Conservation (phyloP, 768 basidiomycete genomes). For the Candolleomyces eurysporus region DNA sequence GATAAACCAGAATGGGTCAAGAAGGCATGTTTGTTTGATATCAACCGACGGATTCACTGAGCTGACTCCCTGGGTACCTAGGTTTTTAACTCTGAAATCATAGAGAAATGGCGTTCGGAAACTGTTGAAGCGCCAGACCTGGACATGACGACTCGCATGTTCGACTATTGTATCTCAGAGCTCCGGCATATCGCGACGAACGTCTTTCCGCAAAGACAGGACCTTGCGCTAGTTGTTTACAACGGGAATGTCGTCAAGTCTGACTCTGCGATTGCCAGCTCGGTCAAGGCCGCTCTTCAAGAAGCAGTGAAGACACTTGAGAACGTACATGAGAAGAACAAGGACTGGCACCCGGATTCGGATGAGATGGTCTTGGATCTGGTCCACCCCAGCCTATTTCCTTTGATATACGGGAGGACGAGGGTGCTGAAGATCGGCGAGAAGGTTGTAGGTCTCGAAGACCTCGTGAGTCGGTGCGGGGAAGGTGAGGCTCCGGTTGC, state of each 20-base stretch:
- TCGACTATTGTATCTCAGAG: conserved; percentile 22
- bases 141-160: conserved; percentile 15
- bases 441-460: conserved; percentile 7
- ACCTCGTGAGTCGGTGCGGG: conserved; percentile 15
- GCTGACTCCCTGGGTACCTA: background rate
- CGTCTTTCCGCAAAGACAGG: conserved; percentile 6
- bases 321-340: conserved; percentile 27
- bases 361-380: conserved; percentile 41
- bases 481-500: conserved; percentile 12
- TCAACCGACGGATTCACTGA: background rate
- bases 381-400: conserved; percentile 42
- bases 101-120: conserved; percentile 17
- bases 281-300: conserved; percentile 18
- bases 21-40: conserved; percentile 12
- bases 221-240: conserved; percentile 14
- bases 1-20: conserved; percentile 23
- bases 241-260: conserved; percentile 25
- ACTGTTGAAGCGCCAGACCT: background rate
- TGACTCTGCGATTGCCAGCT: conserved; percentile 24
- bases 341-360: conserved; percentile 45
- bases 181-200: conserved; percentile 17
- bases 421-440: conserved; percentile 10
- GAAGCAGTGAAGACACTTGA: conserved; percentile 27
- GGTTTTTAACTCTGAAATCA: conserved; percentile 16
- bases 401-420: conserved; percentile 31